Conservation (phyloP, 1,284 basidiomycete species). For the Cryptococcus amylolentus region DNA sequence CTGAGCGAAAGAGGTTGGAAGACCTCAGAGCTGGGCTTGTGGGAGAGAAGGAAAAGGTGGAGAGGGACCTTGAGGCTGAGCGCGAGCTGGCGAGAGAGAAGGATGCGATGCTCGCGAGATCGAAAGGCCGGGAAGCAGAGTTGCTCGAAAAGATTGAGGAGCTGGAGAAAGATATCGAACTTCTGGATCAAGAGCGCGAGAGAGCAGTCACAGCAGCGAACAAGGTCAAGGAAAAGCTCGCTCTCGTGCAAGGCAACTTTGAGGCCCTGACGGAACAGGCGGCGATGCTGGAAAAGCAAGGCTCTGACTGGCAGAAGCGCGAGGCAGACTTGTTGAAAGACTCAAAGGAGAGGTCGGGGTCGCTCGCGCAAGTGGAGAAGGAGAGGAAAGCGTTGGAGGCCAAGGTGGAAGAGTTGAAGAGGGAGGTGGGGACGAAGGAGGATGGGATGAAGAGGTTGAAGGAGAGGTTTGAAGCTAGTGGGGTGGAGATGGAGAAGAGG, state of each 20-base stretch:
- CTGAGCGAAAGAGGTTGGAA: constrained; percentile 73
- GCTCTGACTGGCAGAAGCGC: constrained; percentile 65
- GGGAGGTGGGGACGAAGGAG: constrained; percentile 67
- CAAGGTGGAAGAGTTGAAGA: constrained; percentile 68
- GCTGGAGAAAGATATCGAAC: constrained; percentile 77
- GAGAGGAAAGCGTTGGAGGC: constrained; percentile 59
- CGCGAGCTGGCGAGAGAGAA: constrained; percentile 76
- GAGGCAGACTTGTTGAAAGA: constrained; percentile 57
- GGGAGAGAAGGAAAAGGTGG: constrained; percentile 74
- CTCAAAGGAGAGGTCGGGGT: constrained; percentile 31
- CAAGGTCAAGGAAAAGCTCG: constrained; percentile 23
- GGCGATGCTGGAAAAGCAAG: constrained; percentile 70
- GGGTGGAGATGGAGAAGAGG: constrained; percentile 70
- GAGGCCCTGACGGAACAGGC: constrained; percentile 80
- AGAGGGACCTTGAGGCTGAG: constrained; percentile 78
- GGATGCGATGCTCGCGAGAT: constrained; percentile 76
- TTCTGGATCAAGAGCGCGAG: constrained; percentile 80
- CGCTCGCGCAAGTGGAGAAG: constrained; percentile 51
- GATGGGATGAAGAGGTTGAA: constrained; percentile 73
- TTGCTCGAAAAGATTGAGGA: constrained; percentile 79
- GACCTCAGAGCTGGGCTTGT: constrained; percentile 76
- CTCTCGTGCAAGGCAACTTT: constrained; percentile 54
- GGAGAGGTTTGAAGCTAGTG: constrained; percentile 66
- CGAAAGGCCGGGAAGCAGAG: constrained; percentile 77
- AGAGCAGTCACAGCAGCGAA: constrained; percentile 54